phyloP scores from a whole-genome alignment of 2,329 filamentous ascomycete species.

The Calonectria honghensis region DNA sequence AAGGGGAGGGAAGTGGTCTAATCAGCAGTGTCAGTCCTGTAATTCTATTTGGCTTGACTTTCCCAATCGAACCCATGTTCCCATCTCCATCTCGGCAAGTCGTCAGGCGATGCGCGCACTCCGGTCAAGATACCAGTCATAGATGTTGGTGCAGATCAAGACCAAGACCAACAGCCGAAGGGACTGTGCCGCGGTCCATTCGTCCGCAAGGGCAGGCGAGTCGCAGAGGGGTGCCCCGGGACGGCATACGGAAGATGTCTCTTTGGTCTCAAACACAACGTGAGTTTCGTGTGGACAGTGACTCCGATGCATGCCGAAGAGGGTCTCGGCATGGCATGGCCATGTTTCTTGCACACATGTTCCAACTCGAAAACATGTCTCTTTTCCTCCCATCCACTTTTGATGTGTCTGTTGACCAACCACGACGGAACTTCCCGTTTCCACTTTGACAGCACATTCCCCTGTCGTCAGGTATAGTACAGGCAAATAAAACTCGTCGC shows the following conservation, averaged over 20 bases:
- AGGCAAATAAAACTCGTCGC: slow-evolving; percentile 20
- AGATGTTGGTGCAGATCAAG: slow-evolving; percentile 1
- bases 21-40: slow-evolving; percentile 10
- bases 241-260: slow-evolving; percentile 1
- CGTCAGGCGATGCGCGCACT: slow-evolving; percentile 9
- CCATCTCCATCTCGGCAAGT: slow-evolving; percentile 36
- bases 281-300: slow-evolving; percentile 21
- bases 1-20: not conserved
- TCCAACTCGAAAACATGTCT: slow-evolving; percentile 11
- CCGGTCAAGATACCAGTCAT: slow-evolving; percentile 13
- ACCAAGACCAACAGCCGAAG: slow-evolving; percentile 9
- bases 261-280: slow-evolving; percentile 17
- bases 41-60: slow-evolving; percentile 23
- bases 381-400: not conserved
- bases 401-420: not conserved
- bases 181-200: slow-evolving; percentile 17
- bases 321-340: slow-evolving; percentile 21
- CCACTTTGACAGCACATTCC: slow-evolving; percentile 9
- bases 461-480: slow-evolving; percentile 15
- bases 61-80: slow-evolving; percentile 39
- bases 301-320: slow-evolving; percentile 12
- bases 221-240: slow-evolving; percentile 4
- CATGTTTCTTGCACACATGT: slow-evolving; percentile 13
- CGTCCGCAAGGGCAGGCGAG: slow-evolving; percentile 1
- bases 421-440: not conserved